These are phyloP conservation scores for Fusarium denticulatum DNA, from an alignment of 2,329 filamentous ascomycete genomes.

Conservation along the genomic window DNA sequence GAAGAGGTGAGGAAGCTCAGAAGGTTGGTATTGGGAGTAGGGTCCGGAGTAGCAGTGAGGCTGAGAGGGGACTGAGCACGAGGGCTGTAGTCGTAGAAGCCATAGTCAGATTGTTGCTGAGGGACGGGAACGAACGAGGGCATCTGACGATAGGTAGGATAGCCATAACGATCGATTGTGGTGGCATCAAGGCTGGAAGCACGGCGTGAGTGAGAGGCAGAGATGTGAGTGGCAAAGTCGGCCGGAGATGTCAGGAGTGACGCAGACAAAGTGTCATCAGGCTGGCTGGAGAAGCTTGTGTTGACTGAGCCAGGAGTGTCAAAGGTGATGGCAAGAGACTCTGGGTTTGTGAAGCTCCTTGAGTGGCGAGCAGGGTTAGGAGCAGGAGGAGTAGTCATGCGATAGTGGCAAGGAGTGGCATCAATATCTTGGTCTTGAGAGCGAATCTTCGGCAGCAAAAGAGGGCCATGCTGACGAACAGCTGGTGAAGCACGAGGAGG, in stretches of 20 bases:
- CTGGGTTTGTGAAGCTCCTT: conserved; percentile 70
- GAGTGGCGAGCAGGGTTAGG: conserved; percentile 55
- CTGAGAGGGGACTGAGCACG: conserved; percentile 59
- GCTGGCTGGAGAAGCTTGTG: conserved; percentile 53
- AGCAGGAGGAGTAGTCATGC: conserved; percentile 45
- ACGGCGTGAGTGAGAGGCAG: conserved; percentile 56
- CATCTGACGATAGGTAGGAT: conserved; percentile 84
- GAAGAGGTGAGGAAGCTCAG: conserved; percentile 79
- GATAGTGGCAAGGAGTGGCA: conserved; percentile 59
- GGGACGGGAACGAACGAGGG: conserved; percentile 55
- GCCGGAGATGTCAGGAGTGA: conserved; percentile 76
- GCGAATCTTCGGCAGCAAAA: conserved; percentile 86
- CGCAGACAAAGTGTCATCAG: conserved; percentile 43
- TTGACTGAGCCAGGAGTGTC: conserved; percentile 44
- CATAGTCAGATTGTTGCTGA: conserved; percentile 50
- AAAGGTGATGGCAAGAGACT: conserved; percentile 57
- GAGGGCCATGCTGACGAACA: conserved; percentile 79
- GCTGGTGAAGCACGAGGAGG: conserved; percentile 73
- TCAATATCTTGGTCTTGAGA: conserved; percentile 83
- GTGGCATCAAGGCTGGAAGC: conserved; percentile 75
- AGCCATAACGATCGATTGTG: conserved; percentile 76
- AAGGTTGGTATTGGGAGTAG: conserved; percentile 72
- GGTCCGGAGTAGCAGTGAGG: conserved; percentile 54
- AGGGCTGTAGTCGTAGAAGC: conserved; percentile 56
- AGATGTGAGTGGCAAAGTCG: conserved; percentile 58